Conservation (phyloP, 345 rosid species). For the Pistacia vera region DNA sequence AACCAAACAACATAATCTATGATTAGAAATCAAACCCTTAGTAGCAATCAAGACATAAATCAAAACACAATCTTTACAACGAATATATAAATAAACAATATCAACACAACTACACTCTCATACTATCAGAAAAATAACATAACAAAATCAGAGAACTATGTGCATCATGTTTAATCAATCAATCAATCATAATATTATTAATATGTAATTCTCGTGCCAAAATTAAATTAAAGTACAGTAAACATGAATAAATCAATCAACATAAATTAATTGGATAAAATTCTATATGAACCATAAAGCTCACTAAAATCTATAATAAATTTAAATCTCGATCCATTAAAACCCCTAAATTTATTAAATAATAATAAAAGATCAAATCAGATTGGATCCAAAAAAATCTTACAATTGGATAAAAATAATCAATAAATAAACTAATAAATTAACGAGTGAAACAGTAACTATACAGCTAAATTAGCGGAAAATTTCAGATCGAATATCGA, state of each 20-base stretch:
- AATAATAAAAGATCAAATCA: constrained; percentile 20
- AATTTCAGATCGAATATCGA: constrained; percentile 22
- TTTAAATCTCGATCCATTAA: neutral
- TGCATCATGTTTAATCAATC: neutral
- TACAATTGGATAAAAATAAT: constrained; percentile 12
- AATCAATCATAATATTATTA: neutral
- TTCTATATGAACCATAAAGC: constrained; percentile 1
- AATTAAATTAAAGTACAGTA: neutral
- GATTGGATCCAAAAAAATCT: constrained; percentile 10
- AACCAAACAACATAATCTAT: neutral
- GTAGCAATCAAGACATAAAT: neutral
- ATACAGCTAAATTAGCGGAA: neutral
- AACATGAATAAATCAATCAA: neutral
- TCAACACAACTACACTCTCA: neutral
- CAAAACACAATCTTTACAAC: neutral
- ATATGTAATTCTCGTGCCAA: neutral
- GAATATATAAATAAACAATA: neutral
- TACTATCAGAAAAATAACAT: neutral
- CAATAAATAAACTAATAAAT: neutral
- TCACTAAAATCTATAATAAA: neutral
- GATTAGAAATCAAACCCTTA: neutral
- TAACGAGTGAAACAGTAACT: neutral
- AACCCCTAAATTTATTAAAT: neutral
- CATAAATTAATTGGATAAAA: neutral
- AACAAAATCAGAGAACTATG: neutral